Evolutionary conservation across 2,329 filamentous ascomycete genomes (phyloP).

Genomic region (Periconia macrospinosa): DNA sequence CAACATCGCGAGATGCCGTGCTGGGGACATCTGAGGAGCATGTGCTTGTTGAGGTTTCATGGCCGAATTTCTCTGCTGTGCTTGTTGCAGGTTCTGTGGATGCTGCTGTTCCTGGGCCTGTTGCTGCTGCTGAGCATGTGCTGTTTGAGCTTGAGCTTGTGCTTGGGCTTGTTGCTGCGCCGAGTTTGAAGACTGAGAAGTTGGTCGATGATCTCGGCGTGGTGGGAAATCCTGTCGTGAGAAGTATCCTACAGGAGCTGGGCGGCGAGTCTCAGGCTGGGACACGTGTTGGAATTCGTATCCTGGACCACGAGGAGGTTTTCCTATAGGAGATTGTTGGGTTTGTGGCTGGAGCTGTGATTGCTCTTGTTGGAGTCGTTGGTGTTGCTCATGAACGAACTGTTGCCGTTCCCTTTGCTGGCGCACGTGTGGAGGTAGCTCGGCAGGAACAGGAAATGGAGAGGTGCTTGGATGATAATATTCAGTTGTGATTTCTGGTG

Average conservation of each 20-base stretch:
- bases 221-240: constrained; percentile 35
- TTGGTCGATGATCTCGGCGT: constrained; percentile 31
- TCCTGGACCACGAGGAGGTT: constrained; percentile 23
- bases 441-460: no score
- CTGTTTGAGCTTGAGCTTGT: not conserved
- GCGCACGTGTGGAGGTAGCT: no score
- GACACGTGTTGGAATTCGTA: constrained; percentile 29
- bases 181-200: constrained; percentile 28
- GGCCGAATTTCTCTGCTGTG: no score
- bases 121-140: no score
- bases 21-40: no score
- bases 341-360: constrained; percentile 1
- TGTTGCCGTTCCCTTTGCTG: no score
- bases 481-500: no score
- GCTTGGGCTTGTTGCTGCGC: constrained; percentile 32
- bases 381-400: no score
- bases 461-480: no score
- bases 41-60: no score
- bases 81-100: constrained; percentile 19
- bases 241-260: constrained; percentile 40
- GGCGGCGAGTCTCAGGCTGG: constrained; percentile 31
- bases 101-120: not conserved
- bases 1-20: no score
- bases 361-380: not conserved
- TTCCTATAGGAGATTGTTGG: constrained; percentile 31